phyloP scores from a whole-genome alignment of 768 basidiomycete species.

The Tylopilus felleus region DNA sequence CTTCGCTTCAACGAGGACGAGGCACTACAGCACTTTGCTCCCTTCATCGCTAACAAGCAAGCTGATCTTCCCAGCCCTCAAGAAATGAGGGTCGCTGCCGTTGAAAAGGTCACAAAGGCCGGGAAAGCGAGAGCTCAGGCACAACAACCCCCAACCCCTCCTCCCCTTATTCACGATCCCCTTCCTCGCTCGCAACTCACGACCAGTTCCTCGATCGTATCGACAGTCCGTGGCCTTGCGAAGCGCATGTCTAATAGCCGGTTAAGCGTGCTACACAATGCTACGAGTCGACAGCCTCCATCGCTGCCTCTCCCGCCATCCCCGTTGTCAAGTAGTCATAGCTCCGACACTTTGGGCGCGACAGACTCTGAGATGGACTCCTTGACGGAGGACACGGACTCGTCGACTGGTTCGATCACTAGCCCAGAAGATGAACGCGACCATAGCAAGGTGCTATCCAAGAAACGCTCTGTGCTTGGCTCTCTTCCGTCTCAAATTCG shows the following conservation, averaged over 20 bases:
- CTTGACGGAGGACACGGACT: slow-evolving; percentile 60
- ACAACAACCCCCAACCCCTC: slow-evolving; percentile 41
- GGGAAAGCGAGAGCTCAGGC: slow-evolving; percentile 51
- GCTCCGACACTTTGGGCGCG: slow-evolving; percentile 43
- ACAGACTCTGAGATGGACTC: slow-evolving; percentile 59
- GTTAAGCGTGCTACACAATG: slow-evolving; percentile 30
- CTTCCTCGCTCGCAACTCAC: slow-evolving; percentile 20
- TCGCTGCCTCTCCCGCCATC: slow-evolving; percentile 21
- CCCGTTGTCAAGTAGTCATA: slow-evolving; percentile 38
- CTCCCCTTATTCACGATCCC: slow-evolving; percentile 41
- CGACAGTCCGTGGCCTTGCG: slow-evolving; percentile 57
- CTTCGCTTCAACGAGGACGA: slow-evolving; percentile 87
- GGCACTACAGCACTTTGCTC: slow-evolving; percentile 64
- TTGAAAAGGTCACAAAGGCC: slow-evolving; percentile 53
- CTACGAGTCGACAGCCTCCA: slow-evolving; percentile 15
- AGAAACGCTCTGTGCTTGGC: slow-evolving; percentile 45
- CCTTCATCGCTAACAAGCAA: slow-evolving; percentile 48
- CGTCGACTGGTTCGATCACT: slow-evolving; percentile 48
- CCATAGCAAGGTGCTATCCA: slow-evolving; percentile 15
- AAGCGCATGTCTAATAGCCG: slow-evolving; percentile 50
- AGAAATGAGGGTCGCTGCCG: slow-evolving; percentile 49
- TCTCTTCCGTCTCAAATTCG: slow-evolving; percentile 45
- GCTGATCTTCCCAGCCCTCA: slow-evolving; percentile 26
- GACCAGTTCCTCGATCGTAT: slow-evolving; percentile 40
- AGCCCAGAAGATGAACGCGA: slow-evolving; percentile 48